A percentile compares a stretch with the other conserved stretches of the same genome.
Evolutionary conservation across 2,329 filamentous ascomycete species (phyloP).

Genomic region (Orbilia javanica): DNA sequence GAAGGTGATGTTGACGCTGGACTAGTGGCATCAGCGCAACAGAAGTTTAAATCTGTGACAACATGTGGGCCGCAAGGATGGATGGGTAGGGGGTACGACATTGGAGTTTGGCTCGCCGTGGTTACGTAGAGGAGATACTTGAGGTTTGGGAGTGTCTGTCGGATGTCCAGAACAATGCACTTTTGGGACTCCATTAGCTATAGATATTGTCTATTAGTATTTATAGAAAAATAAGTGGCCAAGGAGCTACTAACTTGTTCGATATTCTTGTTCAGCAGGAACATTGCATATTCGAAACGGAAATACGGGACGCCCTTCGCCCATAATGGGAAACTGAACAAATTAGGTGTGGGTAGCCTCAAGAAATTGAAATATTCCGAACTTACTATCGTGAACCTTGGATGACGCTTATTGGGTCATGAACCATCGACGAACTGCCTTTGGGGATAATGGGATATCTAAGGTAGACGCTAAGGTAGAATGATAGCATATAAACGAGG

Average conservation of each 20-base stretch:
- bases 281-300: slow-evolving; percentile 95
- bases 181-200: slow-evolving; percentile 74
- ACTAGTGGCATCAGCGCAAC: slow-evolving; percentile 24
- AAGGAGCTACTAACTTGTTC: slow-evolving; percentile 67
- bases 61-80: slow-evolving; percentile 47
- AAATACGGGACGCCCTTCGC: slow-evolving; percentile 79
- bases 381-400: slow-evolving; percentile 59
- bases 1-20: slow-evolving; percentile 22
- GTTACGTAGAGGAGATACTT: slow-evolving; percentile 93
- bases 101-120: slow-evolving; percentile 75
- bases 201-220: not conserved
- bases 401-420: slow-evolving; percentile 75
- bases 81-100: slow-evolving; percentile 52
- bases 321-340: slow-evolving; percentile 84
- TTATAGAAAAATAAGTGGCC: not conserved
- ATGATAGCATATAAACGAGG: slow-evolving; percentile 80
- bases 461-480: slow-evolving; percentile 81
- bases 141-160: slow-evolving; percentile 91
- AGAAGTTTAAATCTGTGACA: slow-evolving; percentile 32
- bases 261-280: slow-evolving; percentile 95
- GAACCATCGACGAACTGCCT: slow-evolving; percentile 80
- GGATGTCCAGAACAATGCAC: slow-evolving; percentile 85
- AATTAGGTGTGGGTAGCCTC: slow-evolving; percentile 62
- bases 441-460: slow-evolving; percentile 82
- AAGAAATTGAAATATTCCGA: too few species aligned